A percentile compares a stretch with the other conserved stretches of the same genome.
These are phyloP conservation scores for Allomyces javanicus DNA, from an alignment of 192 early-diverging fungal genomes.

Conservation along the genomic window DNA sequence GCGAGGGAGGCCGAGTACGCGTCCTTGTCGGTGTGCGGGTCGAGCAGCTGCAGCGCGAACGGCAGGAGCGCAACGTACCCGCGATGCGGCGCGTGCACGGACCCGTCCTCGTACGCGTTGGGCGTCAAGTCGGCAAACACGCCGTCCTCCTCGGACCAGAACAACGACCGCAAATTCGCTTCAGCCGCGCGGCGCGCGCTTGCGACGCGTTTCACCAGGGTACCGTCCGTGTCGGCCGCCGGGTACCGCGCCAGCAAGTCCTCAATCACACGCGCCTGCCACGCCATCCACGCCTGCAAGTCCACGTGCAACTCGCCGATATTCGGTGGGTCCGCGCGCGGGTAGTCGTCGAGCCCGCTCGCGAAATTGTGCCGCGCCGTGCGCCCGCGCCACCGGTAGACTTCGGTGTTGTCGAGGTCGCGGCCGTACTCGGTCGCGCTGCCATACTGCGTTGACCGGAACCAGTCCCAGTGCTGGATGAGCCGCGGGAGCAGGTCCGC, in stretches of 20 bases:
- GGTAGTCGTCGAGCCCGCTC: conserved; percentile 87
- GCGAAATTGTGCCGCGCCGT: conserved; percentile 67
- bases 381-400: conserved; percentile 79
- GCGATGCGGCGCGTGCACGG: conserved; percentile 22
- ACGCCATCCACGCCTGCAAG: conserved; percentile 57
- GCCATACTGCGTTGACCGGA: conserved; percentile 57
- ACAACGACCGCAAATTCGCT: not conserved
- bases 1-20: conserved; percentile 14
- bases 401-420: conserved; percentile 26
- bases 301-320: conserved; percentile 59
- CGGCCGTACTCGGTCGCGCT: conserved; percentile 24
- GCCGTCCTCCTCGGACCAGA: not conserved
- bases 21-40: conserved; percentile 39
- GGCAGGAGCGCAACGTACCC: conserved; percentile 74
- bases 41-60: conserved; percentile 49
- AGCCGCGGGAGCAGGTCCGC: not conserved
- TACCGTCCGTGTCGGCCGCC: conserved; percentile 10
- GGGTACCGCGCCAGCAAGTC: conserved; percentile 4
- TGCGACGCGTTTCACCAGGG: not conserved
- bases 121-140: conserved; percentile 5
- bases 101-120: conserved; percentile 8
- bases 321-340: conserved; percentile 51
- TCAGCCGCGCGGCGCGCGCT: not conserved
- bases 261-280: conserved; percentile 29
- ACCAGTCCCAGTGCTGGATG: conserved; percentile 48